phyloP scores from a whole-genome alignment of 2,329 filamentous ascomycete species.

The Aspergillus fumigatus region DNA sequence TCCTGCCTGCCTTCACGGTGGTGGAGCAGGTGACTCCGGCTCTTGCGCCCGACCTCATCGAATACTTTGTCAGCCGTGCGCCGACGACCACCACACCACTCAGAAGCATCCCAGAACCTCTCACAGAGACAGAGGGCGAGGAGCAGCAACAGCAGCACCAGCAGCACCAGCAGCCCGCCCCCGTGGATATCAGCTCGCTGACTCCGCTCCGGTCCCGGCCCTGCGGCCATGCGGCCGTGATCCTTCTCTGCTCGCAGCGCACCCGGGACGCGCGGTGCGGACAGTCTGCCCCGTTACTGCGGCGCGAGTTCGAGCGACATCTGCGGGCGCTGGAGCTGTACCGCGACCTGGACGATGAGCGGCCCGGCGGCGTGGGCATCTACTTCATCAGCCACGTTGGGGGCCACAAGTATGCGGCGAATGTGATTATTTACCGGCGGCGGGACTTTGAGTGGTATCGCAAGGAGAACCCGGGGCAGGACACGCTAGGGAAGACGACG shows the following conservation, averaged over 20 bases:
- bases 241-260: constrained; percentile 88
- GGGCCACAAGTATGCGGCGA: constrained; percentile 93
- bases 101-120: constrained; percentile 32
- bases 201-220: constrained; percentile 54
- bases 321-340: constrained; percentile 78
- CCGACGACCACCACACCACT: constrained; percentile 70
- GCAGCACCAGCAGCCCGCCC: constrained; percentile 3
- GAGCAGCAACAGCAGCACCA: constrained; percentile 4
- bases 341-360: constrained; percentile 80
- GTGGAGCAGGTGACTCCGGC: constrained; percentile 78
- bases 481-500: constrained; percentile 23
- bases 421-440: constrained; percentile 83
- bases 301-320: constrained; percentile 83
- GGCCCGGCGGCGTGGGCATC: constrained; percentile 87
- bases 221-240: constrained; percentile 78
- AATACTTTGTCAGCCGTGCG: constrained; percentile 62
- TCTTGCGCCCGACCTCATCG: constrained; percentile 67
- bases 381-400: constrained; percentile 97
- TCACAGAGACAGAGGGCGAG: constrained; percentile 9
- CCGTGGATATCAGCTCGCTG: constrained; percentile 25
- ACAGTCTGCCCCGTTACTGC: constrained; percentile 85
- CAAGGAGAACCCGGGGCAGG: constrained; percentile 17
- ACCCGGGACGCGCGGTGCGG: constrained; percentile 95
- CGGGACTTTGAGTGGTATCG: constrained; percentile 40
- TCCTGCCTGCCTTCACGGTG: constrained; percentile 79